These are phyloP conservation scores for Thraustochytrium sp. DNA, from an alignment of 352 stramenopile genomes.

Conservation along the genomic window DNA sequence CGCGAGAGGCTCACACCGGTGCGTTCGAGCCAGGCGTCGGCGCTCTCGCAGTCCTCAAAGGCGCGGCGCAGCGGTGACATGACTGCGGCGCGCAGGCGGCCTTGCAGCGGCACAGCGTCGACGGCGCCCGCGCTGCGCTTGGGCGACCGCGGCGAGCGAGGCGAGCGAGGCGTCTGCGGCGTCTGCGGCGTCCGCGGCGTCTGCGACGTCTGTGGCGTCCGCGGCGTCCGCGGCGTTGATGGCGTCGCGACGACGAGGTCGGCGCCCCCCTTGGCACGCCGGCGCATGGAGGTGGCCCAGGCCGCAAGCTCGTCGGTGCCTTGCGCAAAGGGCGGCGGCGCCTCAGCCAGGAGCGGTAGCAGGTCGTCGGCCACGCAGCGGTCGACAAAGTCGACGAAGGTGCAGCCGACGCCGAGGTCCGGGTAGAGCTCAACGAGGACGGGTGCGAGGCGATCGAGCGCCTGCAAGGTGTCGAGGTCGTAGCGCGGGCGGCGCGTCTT, in stretches of 20 bases:
- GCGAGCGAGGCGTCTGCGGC: neutral
- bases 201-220: neutral
- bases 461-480: neutral
- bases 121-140: no score
- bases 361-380: neutral
- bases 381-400: constrained; percentile 41
- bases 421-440: constrained; percentile 32
- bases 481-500: neutral
- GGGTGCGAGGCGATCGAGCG: neutral
- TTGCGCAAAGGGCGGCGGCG: neutral
- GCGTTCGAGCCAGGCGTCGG: neutral
- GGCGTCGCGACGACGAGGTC: neutral
- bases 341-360: neutral
- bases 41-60: neutral
- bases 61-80: neutral
- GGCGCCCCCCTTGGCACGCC: neutral
- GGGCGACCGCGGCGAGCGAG: no score
- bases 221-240: neutral
- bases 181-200: neutral
- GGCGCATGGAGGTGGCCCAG: neutral
- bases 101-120: no score
- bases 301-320: neutral
- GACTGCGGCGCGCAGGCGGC: no score
- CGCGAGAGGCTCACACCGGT: neutral
- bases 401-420: constrained; percentile 14